Base-by-base conservation (phyloP, 352 stramenopile species). In the Pythium biforme region DNA sequence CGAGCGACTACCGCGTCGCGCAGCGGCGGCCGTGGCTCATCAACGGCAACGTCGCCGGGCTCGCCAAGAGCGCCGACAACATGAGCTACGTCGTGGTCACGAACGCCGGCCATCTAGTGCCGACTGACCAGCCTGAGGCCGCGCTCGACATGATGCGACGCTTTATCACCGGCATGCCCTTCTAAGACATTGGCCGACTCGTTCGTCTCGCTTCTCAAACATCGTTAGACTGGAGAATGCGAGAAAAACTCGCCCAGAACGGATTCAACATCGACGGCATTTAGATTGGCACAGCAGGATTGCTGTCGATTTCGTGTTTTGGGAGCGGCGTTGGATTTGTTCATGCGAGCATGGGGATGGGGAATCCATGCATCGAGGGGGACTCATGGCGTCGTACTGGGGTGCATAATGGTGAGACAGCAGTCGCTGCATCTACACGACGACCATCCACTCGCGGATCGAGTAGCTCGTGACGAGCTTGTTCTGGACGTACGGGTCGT, bases 1-100 rank as follows among this genome's bases (percentile, higher is more conserved):
- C 82, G 20, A 68, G 70, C 33, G 74, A 87, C 50, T 94, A 92
- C 66, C 82, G 83, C 33, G 63, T 73, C 20, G 82, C 84, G 0
- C 70, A 69, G 59, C 76, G 82, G 8, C 69, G 68, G 43, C 82
- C 82, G 41, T 94, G 84, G 84, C 52, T 69, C 26, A 69, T 94
- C 11, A 68, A 90, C 50, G 81, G 76, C 22, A 58, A 72, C 10
- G 77, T 92, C 34, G 84, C 74, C 2, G 84, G 84, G 1, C 70
- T 94, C 15, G 72, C 68, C 53, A 94, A 94, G 70, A 76, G 80
- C 6, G 77, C 72, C 10, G 81, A 77, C 47, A 90, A 90, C 59
- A 89, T 94, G 81, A 92, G 79, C 66, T 92, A 84, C 62, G 81
- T 94, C 22, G 85, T 94, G 20, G 75, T 94, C 53, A 75, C 85